Evolutionary conservation across 495 filamentous ascomycete species (phyloP), one percentile per base, ranked within the genome.

Genomic region (Aspergillus affinis): DNA sequence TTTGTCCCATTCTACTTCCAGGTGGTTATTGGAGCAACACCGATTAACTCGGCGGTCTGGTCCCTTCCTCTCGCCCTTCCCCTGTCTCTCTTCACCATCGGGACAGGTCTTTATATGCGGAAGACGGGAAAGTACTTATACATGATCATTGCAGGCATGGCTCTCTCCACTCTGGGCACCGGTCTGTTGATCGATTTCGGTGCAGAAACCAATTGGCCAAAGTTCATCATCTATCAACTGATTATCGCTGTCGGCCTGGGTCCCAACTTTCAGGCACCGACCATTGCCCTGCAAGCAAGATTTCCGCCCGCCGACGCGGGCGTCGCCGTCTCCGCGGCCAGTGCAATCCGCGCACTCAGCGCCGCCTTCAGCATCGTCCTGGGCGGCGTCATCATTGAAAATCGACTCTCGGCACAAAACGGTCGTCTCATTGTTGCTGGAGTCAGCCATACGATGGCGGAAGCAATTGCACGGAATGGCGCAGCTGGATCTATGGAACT

Each of bases 41-140:
- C 91, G 0, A 76, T 93, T 52, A 68, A 84, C 1, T 88, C 84
- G 1, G 91, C 90, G 3, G 82, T 93, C 20, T 90, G 88, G 63
- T 72, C 90, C 15, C 77, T 95, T 3, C 87, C 90, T 2, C 86
- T 85, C 55, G 84, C 83, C 29, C 55, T 93, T 29, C 73, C 85
- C 0, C 75, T 90, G 15, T 86, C 88, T 10, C 52, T 89, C 57
- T 64, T 75, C 13, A 84, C 84, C 8, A 83, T 77, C 0, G 6
- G 71, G 7, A 59, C 65, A 8, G 84, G 83, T 2, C 26, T 82
- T 17, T 58, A 80, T 26, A 85, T 86, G 26, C 76, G 82, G 56
- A 71, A 63, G 30, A 84, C 73, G 0, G 82, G 82, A 12, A 74
- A 73, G 12, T 84, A 83, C 52, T 49, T 71, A 17, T 72, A 78